Base-by-base conservation (phyloP, 2,329 filamentous ascomycete genomes). In the Ophiosphaerella korrae region DNA sequence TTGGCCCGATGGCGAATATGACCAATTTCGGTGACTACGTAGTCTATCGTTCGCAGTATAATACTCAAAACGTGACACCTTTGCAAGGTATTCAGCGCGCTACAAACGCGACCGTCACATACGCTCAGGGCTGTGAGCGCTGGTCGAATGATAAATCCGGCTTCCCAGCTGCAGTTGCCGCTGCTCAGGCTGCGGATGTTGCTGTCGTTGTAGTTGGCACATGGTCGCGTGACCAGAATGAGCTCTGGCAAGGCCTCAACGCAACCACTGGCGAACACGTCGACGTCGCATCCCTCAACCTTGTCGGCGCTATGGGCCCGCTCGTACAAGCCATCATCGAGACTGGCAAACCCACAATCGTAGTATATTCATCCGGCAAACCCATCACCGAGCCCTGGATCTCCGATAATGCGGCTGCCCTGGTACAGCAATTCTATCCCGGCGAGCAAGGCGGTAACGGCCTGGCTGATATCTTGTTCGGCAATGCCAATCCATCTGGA, bases 231-330 rank as follows among this genome's bases (percentile, higher is more conserved):
- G 88, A 92, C 63, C 88, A 91, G 66, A 76, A 79, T 45, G 83
- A 90, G 68, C 82, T 91, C 3, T 90, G 87, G 88, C 71, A 75
- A 48, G 85, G 85, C 0, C 69, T 89, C 2, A 91, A 91, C 58
- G 87, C 87, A 24, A 91, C 88, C 47, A 90, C 87, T 0, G 88
- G 87, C 43, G 88, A 91, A 66, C 87, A 90, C 63, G 84, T 91
- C 41, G 88, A 91, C 59, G 78, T 85, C 1, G 75, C 82, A 49
- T 78, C 78, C 44, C 79, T 91, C 14, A 80, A 84, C 50, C 83
- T 91, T 8, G 85, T 90, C 11, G 88, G 88, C 3, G 87, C 88
- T 18, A 88, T 88, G 82, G 81, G 80, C 2, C 80, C 81, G 8
- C 82, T 90, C 1, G 84, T 89, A 42, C 78, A 81, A 61, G 86